phyloP scores from a whole-genome alignment of 148 eudicot genomes.

The Diospyros lotus region DNA sequence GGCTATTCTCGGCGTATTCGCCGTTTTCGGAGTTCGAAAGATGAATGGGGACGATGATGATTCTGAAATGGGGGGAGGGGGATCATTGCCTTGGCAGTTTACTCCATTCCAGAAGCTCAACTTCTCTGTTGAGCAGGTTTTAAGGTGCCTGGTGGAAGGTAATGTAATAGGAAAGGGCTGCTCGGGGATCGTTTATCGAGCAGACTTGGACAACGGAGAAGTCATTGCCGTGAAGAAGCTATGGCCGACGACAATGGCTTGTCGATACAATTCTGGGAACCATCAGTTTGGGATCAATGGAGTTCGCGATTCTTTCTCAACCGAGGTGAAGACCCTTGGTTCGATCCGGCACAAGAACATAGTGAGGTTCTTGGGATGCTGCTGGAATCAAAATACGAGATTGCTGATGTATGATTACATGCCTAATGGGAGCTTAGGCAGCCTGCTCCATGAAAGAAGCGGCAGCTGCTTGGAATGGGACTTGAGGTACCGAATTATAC shows the following conservation, averaged over 20 bases:
- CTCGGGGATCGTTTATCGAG: slow-evolving; percentile 74
- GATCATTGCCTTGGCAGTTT: slow-evolving; percentile 66
- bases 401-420: slow-evolving; percentile 82
- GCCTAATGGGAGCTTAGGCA: slow-evolving; percentile 93
- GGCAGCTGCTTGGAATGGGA: slow-evolving; percentile 77
- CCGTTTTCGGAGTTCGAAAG: slow-evolving; percentile 38
- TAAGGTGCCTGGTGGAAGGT: slow-evolving; percentile 50
- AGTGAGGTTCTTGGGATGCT: slow-evolving; percentile 74
- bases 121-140: slow-evolving; percentile 54
- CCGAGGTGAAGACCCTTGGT: slow-evolving; percentile 79
- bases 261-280: slow-evolving; percentile 29
- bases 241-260: slow-evolving; percentile 48
- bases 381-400: slow-evolving; percentile 66
- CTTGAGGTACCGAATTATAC: slow-evolving; percentile 51
- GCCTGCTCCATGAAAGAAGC: slow-evolving; percentile 52
- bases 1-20: slow-evolving; percentile 51
- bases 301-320: slow-evolving; percentile 72
- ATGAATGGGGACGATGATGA: slow-evolving; percentile 41
- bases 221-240: slow-evolving; percentile 81
- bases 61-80: slow-evolving; percentile 54
- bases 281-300: slow-evolving; percentile 15
- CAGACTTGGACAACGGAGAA: slow-evolving; percentile 56
- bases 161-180: slow-evolving; percentile 85
- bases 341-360: slow-evolving; percentile 85
- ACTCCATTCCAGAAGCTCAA: slow-evolving; percentile 80